Base-by-base conservation (phyloP, 2,329 filamentous ascomycete genomes). In the Penicillium sp. region DNA sequence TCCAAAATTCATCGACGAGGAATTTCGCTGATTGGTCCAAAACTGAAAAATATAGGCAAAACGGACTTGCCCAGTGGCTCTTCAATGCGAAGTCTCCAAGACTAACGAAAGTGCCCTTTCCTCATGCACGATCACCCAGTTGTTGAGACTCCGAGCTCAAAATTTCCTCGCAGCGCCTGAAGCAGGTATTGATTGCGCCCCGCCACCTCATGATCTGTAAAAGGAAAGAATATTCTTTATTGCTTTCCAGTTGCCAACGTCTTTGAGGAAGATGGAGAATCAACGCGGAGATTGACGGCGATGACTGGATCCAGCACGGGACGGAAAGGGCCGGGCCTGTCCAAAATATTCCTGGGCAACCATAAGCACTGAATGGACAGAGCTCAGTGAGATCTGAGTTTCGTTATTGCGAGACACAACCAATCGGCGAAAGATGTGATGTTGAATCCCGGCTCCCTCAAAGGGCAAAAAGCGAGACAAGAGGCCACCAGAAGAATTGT, bases 271-370 rank as follows among this genome's bases (percentile, higher is more conserved):
- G 49, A 19, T 49, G 48, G 13, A 30, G 29, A 51, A 19, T 61
- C 58, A 51, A 58, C 17, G 35, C 51, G 53, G 46, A 61, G 55
- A 60, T 56, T 57, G 47, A 59, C 44, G 61, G 49, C 49, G 49
- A 59, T 67, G 65, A 62, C 59, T 66, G 66, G 67, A 66, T 64
- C 53, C 62, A 69, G 66, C 41, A 63, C 73, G 72, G 73, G 65
- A 75, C 74, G 73, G 74, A 75, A 75, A 76, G 74, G 74, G 68
- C 73, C 74, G 73, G 72, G 67, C 72, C 74, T 67, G 64, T 57
- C 60, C 65, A 63, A 61, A 64, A 41, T 23, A 56, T 48, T 49
- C 31, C 47, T 30, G 9, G 46, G 45, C 53, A 30, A 57, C 46
- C 44, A 45, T 31, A 46, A 44, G 60, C 59, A 46, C 53, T 63